Evolutionary conservation across 179 eudicot species (phyloP).

Genomic region (Silene noctiflora): DNA sequence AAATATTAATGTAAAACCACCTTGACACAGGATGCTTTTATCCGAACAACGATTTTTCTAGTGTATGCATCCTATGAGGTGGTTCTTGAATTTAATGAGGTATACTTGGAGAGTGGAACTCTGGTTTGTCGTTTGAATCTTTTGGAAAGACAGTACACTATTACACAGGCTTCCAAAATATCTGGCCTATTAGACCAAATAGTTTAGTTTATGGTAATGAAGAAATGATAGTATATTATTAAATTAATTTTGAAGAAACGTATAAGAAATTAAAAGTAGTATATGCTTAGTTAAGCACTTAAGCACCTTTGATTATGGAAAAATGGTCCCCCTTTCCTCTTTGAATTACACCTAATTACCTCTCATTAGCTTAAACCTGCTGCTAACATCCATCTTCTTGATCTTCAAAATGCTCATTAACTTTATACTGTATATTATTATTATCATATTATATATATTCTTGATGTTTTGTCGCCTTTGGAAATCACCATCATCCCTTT

Average conservation of each 20-base stretch:
- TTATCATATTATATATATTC: too few relatives aligned
- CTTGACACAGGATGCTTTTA: too few relatives aligned
- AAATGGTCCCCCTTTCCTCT: constrained; percentile 17
- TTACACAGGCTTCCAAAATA: neutral
- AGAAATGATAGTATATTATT: neutral
- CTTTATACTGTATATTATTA: neutral
- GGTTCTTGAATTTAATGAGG: neutral
- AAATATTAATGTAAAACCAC: too few relatives aligned
- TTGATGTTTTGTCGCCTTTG: too few relatives aligned
- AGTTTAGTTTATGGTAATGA: neutral
- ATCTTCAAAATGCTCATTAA: neutral
- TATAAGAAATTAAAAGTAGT: constrained; percentile 1
- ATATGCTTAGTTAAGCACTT: neutral
- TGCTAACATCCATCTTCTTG: neutral
- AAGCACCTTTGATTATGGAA: neutral
- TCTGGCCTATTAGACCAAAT: neutral
- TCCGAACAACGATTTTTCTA: too few relatives aligned
- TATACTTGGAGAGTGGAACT: neutral
- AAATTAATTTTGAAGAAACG: neutral
- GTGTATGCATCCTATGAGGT: too few relatives aligned
- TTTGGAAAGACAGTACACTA: constrained; percentile 2
- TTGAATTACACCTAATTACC: constrained; percentile 14
- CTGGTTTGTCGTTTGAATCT: neutral
- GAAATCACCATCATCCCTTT: too few relatives aligned
- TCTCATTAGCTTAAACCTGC: constrained; percentile 7